Conservation (phyloP, 345 rosid species). For the Conringia planisiliqua region DNA sequence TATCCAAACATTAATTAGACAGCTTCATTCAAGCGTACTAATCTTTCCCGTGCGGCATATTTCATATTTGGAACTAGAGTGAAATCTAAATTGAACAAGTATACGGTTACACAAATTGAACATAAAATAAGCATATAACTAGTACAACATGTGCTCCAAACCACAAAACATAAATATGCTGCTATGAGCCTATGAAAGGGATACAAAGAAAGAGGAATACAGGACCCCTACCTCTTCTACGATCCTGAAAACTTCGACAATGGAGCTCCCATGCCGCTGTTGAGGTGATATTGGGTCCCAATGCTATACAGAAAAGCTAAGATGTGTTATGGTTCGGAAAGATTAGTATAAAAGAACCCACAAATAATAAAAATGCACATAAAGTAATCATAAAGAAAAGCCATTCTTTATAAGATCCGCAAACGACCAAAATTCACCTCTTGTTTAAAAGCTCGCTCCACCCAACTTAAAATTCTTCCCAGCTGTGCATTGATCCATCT, state of each 20-base stretch:
- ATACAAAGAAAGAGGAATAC: not conserved
- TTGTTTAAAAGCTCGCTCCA: slow-evolving; percentile 88
- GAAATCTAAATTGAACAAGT: not conserved
- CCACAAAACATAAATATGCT: not conserved
- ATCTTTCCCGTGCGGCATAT: not conserved
- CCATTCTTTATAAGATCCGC: not conserved
- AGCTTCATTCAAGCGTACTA: slow-evolving; percentile 2
- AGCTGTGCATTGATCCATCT: slow-evolving; percentile 96
- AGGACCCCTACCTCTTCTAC: slow-evolving; percentile 78
- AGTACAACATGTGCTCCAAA: not conserved
- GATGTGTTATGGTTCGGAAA: not conserved
- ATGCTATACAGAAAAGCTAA: slow-evolving; percentile 42
- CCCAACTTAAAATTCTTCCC: slow-evolving; percentile 85
- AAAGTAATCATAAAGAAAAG: not conserved
- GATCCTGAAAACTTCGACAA: slow-evolving; percentile 94
- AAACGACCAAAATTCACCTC: slow-evolving; percentile 52
- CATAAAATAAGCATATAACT: not conserved
- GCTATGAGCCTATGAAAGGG: not conserved
- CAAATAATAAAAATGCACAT: not conserved
- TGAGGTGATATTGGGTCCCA: slow-evolving; percentile 98
- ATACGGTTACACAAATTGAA: not conserved
- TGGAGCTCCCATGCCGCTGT: slow-evolving; percentile 90
- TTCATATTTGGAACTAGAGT: not conserved
- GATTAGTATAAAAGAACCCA: not conserved
- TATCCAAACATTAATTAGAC: slow-evolving; percentile 7